Evolutionary conservation across 208 protist species (phyloP), one percentile per base, ranked within the genome.

Genomic region (Herpetomonas tarakana): DNA sequence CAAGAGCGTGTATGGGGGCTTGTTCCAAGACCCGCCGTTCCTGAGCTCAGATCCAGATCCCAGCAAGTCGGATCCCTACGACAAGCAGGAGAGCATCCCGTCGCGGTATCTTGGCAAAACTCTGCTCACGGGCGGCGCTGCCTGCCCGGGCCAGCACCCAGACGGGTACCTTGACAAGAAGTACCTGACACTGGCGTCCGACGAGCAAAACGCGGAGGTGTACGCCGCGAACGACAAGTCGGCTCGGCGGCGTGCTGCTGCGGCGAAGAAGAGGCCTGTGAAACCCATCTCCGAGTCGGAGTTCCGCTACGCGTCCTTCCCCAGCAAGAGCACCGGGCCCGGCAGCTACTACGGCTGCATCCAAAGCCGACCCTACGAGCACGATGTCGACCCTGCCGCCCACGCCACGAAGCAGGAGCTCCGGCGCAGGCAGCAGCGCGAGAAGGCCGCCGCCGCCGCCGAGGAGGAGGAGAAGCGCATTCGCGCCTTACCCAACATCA

Each of bases 291-390:
- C 77, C 0, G 71, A 79, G 24, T 83, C 70, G 27, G 77, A 88
- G 28, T 95, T 92, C 68, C 49, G 68, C 38, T 84, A 84, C 61
- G 62, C 83, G 1, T 95, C 88, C 26, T 85, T 68, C 46, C 76
- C 88, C 18, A 58, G 86, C 31, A 63, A 68, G 57, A 92, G 83
- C 74, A 88, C 86, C 29, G 88, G 88, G 14, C 78, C 88, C 0
- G 88, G 88, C 26, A 91, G 85, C 68, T 95, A 87, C 79, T 81
- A 74, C 39, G 88, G 88, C 29, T 92, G 83, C 76, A 86, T 95
- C 59, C 88, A 95, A 62, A 62, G 68, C 45, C 66, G 68, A 1
- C 78, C 85, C 12, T 86, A 80, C 62, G 81, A 88, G 64, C 88
- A 91, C 69, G 82, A 90, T 60, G 83, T 79, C 45, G 82, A 83